Evolutionary conservation across 164 flowering plant species (phyloP).

Genomic region (Magnolia officinalis): DNA sequence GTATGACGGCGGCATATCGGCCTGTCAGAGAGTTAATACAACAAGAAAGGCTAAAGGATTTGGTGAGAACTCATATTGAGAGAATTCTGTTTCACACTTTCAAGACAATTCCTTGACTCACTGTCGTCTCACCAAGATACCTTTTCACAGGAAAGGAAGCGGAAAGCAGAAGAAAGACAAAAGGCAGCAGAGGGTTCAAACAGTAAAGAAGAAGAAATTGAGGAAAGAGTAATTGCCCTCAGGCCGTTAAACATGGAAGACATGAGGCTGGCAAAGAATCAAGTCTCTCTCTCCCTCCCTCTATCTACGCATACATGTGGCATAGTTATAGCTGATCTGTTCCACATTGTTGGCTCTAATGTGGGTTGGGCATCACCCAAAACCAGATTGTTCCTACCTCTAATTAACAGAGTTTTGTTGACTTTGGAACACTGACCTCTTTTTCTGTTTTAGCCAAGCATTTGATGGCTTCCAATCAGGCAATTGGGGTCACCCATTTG

Average conservation of each 20-base stretch:
- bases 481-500: no score
- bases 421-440: no score
- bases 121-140: neutral
- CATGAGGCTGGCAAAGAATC: slow-evolving; percentile 85
- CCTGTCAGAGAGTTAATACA: slow-evolving; percentile 93
- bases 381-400: no score
- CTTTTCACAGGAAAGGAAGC: slow-evolving; percentile 54
- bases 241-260: slow-evolving; percentile 93
- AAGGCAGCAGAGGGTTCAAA: slow-evolving; percentile 38
- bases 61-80: slow-evolving; percentile 32
- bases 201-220: slow-evolving; percentile 37
- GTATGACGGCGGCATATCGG: slow-evolving; percentile 89
- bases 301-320: neutral
- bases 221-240: slow-evolving; percentile 50
- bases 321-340: no score
- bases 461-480: no score
- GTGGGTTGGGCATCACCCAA: no score
- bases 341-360: no score
- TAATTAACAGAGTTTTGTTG: no score
- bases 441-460: no score
- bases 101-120: neutral
- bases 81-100: neutral
- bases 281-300: slow-evolving; percentile 32
- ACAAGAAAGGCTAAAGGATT: slow-evolving; percentile 70
- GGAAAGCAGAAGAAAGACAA: slow-evolving; percentile 45